Evolutionary conservation across 1,139 yeast genomes (phyloP).

Genomic region (Candida labiduridarum): DNA sequence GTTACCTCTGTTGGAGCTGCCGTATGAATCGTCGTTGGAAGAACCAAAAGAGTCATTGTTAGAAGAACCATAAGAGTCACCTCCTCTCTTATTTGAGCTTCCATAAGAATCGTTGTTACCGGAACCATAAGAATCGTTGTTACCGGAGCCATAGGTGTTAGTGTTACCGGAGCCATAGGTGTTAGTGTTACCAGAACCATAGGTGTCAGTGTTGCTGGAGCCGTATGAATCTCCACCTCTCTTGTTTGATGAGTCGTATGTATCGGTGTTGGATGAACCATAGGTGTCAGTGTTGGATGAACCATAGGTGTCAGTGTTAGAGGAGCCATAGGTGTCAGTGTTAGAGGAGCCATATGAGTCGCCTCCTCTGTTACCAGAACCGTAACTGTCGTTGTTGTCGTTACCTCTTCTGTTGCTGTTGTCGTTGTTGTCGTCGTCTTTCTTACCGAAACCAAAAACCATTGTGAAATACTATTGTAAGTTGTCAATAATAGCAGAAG

Average conservation of each 20-base stretch:
- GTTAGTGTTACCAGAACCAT: slow-evolving; percentile 22
- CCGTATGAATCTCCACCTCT: slow-evolving; percentile 21
- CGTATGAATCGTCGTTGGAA: slow-evolving; percentile 17
- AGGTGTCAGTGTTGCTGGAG: slow-evolving; percentile 21
- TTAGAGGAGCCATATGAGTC: slow-evolving; percentile 15
- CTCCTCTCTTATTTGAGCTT: slow-evolving; percentile 14
- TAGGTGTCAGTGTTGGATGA: slow-evolving; percentile 21
- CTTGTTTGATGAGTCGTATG: slow-evolving; percentile 24
- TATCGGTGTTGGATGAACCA: slow-evolving; percentile 17
- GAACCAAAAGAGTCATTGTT: slow-evolving; percentile 19
- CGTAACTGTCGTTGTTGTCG: slow-evolving; percentile 14
- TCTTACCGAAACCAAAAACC: slow-evolving; percentile 34
- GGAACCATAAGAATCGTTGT: slow-evolving; percentile 3
- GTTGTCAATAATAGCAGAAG: not conserved
- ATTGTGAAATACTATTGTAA: slow-evolving; percentile 16
- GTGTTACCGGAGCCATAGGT: slow-evolving; percentile 21
- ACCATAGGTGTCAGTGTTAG: slow-evolving; percentile 11
- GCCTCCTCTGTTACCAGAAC: slow-evolving; percentile 12
- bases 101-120: slow-evolving; percentile 21
- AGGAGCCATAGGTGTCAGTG: slow-evolving; percentile 20
- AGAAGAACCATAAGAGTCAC: slow-evolving; percentile 19
- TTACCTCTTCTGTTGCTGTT: slow-evolving; percentile 8
- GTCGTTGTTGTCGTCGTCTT: slow-evolving; percentile 16
- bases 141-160: slow-evolving; percentile 23
- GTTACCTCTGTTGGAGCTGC: slow-evolving; percentile 18